These are phyloP conservation scores for Zygoascus tannicola DNA, from an alignment of 805 yeast species.

Conservation along the genomic window DNA sequence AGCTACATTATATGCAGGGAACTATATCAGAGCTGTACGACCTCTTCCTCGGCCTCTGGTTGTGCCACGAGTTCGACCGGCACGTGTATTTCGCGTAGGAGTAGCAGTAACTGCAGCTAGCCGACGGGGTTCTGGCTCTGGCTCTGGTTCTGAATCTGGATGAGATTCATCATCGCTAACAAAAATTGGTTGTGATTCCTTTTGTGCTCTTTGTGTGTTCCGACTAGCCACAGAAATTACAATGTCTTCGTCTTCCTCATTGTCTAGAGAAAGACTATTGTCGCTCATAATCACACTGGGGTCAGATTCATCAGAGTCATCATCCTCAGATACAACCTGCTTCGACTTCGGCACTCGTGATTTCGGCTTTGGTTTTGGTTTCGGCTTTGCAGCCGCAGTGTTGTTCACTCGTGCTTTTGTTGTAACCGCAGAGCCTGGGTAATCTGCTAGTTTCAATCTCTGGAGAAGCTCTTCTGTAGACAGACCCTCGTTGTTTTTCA, in stretches of 20 bases:
- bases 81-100: too few relatives aligned
- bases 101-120: too few relatives aligned
- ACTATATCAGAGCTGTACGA: background rate
- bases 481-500: slow-evolving; percentile 1
- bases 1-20: too few relatives aligned
- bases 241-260: background rate
- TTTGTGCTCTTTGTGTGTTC: background rate
- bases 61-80: background rate
- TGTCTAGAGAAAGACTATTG: background rate
- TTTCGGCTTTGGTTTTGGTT: background rate
- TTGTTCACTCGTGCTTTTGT: background rate
- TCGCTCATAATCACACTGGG: background rate
- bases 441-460: background rate
- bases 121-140: too few relatives aligned
- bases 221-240: background rate
- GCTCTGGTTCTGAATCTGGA: background rate
- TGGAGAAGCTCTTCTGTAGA: background rate
- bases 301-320: background rate
- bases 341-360: background rate
- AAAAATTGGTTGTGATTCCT: background rate
- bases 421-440: background rate
- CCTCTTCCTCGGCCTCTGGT: slow-evolving; percentile 1
- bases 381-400: background rate
- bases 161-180: background rate
- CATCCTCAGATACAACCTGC: background rate